phyloP scores from a whole-genome alignment of 371 early-diverging fungal genomes.

The Lichtheimia ornata region DNA sequence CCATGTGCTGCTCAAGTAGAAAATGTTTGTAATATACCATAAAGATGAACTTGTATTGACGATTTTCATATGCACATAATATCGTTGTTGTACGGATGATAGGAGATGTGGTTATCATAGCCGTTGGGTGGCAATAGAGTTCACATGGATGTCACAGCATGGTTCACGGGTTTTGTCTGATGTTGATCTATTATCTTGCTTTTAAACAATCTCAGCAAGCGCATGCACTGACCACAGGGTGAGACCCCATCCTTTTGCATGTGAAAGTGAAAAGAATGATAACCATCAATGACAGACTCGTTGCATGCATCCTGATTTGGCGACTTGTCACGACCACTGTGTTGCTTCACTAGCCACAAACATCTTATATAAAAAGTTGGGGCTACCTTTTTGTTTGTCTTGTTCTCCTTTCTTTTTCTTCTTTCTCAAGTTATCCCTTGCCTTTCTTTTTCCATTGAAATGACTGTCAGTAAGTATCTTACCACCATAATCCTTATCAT shows the following conservation, averaged over 20 bases:
- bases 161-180: neutral
- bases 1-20: neutral
- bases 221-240: slow-evolving; percentile 6
- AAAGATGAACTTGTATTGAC: neutral
- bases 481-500: too few species aligned
- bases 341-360: neutral
- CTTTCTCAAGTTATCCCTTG: neutral
- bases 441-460: neutral
- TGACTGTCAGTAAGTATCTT: too few species aligned
- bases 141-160: neutral
- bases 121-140: too few species aligned
- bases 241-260: slow-evolving; percentile 3
- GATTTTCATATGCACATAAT: neutral
- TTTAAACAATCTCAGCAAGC: neutral
- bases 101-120: too few species aligned
- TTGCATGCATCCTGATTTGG: slow-evolving; percentile 4
- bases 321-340: neutral
- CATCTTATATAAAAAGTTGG: neutral
- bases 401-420: neutral
- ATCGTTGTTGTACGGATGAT: neutral
- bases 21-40: neutral
- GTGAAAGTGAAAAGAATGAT: neutral
- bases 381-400: neutral
- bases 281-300: neutral
- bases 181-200: neutral